A percentile compares a stretch with the other conserved stretches of the same genome.
phyloP scores from a whole-genome alignment of 768 basidiomycete species.

The Mycena galopus region DNA sequence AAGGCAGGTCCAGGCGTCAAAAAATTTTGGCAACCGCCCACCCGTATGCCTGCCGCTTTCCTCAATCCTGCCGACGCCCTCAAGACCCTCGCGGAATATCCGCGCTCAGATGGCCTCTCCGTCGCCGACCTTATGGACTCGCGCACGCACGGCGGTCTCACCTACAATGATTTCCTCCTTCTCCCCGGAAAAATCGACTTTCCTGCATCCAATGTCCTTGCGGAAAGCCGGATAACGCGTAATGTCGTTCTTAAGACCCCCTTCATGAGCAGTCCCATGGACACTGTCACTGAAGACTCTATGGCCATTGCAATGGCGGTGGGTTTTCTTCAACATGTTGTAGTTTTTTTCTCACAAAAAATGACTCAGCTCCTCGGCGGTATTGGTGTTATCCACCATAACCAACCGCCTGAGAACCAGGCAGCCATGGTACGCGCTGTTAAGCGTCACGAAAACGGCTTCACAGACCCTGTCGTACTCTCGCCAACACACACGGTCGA shows the following conservation, averaged over 20 bases:
- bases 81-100: slow-evolving; percentile 80
- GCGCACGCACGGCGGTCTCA: slow-evolving; percentile 87
- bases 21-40: slow-evolving; percentile 27
- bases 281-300: slow-evolving; percentile 96
- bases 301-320: slow-evolving; percentile 96
- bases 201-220: slow-evolving; percentile 80
- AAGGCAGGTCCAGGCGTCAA: too few species aligned
- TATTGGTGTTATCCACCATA: slow-evolving; percentile 98
- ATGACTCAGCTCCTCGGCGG: slow-evolving; percentile 84
- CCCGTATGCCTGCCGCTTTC: slow-evolving; percentile 49
- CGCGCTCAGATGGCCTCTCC: slow-evolving; percentile 84
- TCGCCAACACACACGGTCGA: slow-evolving; percentile 83
- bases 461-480: slow-evolving; percentile 93
- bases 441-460: slow-evolving; percentile 98
- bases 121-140: slow-evolving; percentile 91
- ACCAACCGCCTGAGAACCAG: slow-evolving; percentile 86
- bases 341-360: slow-evolving; percentile 23
- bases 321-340: slow-evolving; percentile 45
- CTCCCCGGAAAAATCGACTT: slow-evolving; percentile 98
- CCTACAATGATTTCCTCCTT: slow-evolving; percentile 97
- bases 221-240: slow-evolving; percentile 90
- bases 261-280: slow-evolving; percentile 98
- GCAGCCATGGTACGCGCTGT: slow-evolving; percentile 98
- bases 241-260: slow-evolving; percentile 95
- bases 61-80: slow-evolving; percentile 83